Base-by-base conservation (phyloP, 495 filamentous ascomycete species). In the Evernia prunastri region DNA sequence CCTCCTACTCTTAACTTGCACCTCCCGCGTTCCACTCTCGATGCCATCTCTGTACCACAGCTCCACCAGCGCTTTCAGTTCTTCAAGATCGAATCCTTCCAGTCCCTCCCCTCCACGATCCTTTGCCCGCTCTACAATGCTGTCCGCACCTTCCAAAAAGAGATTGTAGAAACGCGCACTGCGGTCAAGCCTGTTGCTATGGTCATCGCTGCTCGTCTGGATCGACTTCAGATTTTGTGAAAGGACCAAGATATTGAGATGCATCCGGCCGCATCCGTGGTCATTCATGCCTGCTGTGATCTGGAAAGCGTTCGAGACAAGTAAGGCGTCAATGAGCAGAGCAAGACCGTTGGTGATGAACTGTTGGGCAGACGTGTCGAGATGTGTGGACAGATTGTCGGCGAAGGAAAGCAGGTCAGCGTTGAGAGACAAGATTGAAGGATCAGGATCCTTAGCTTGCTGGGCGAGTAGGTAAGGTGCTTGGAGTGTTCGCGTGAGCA, bases 171-270 rank as follows among this genome's bases (percentile, higher is more conserved):
- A 97, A 49, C 83, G 83, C 12, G 85, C 84, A 13, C 89, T 89
- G 49, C 87, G 80, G 0, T 80, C 80, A 42, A 97, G 81, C 40
- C 65, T 63, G 3, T 43, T 59, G 25, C 61, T 59, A 49, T 65
- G 35, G 23, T 53, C 66, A 27, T 56, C 61, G 5, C 84, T 76
- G n/a, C 62, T 67, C 6, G 68, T 49, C 42, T 65, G 91, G 64
- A 98, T 87, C 60, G 94, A 94, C 75, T 92, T 95, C 59, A 98
- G 81, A 67, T 96, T 96, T 68, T 97, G 95, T 71, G 96, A 92
- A 36, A 98, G 77, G 56, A 98, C 94, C 12, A 96, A 80, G 54
- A 97, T 90, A 70, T 97, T 95, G 36, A 97, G 82, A 69, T 90
- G 87, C 80, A 97, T 88, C 10, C 91, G 82, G 27, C 84, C 81